Conservation (phyloP, 2,329 filamentous ascomycete species). For the Fusarium brevicatenulatum region DNA sequence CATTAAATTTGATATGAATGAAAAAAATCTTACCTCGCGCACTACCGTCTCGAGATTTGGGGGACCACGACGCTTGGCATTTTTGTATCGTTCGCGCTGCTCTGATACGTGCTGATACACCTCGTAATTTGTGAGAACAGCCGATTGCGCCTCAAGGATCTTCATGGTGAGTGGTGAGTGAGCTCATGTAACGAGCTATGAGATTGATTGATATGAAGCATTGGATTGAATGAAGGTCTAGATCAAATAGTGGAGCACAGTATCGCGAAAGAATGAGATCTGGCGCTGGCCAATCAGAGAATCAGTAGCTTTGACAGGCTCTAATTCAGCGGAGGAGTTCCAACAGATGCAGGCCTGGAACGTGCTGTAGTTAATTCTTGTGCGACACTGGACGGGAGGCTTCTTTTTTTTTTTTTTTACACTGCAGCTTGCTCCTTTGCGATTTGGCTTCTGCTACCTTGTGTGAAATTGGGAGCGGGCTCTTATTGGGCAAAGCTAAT, state of each 20-base stretch:
- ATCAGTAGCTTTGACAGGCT: background rate
- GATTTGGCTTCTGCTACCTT: background rate
- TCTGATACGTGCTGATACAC: conserved; percentile 73
- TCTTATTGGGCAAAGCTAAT: conserved; percentile 8
- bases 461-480: conserved; percentile 7
- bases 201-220: background rate
- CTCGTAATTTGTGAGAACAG: conserved; percentile 77
- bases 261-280: background rate
- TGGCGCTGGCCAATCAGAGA: conserved; percentile 16
- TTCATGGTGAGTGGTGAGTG: conserved; percentile 61
- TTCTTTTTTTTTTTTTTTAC: background rate
- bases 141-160: conserved; percentile 76
- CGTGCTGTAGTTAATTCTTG: background rate
- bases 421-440: background rate
- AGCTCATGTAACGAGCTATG: background rate
- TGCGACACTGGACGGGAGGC: background rate
- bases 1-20: background rate
- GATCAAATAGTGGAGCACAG: conserved; percentile 22
- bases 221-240: conserved; percentile 9
- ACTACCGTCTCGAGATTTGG: conserved; percentile 70
- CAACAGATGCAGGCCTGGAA: conserved; percentile 1
- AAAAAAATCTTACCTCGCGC: conserved; percentile 65
- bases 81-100: conserved; percentile 63
- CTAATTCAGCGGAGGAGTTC: background rate
- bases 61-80: conserved; percentile 61